Evolutionary conservation across 129 eudicot genomes (phyloP).

Genomic region (Flaveria brownii): DNA sequence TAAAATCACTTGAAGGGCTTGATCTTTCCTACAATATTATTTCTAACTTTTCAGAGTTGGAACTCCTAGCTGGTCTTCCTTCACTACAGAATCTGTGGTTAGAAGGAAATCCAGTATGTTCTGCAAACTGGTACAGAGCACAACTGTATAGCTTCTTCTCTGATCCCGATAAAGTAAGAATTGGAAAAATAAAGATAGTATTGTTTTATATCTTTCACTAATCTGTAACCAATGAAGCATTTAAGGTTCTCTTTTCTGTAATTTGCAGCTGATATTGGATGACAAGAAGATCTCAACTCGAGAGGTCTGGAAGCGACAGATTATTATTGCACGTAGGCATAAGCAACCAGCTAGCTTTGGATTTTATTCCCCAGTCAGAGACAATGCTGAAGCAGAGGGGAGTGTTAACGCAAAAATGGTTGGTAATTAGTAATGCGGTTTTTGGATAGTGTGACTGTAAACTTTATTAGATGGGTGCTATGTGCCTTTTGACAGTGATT

Average conservation of each 20-base stretch:
- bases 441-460: not conserved
- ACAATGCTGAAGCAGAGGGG: conserved; percentile 55
- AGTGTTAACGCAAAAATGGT: conserved; percentile 58
- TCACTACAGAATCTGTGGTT: conserved; percentile 71
- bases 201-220: not conserved
- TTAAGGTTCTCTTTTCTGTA: not conserved
- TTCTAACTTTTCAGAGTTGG: conserved; percentile 74
- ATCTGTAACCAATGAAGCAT: not conserved
- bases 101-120: conserved; percentile 91
- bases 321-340: conserved; percentile 78
- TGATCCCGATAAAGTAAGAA: conserved; percentile 66
- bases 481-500: not conserved
- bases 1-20: conserved; percentile 81
- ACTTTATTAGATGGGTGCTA: not conserved
- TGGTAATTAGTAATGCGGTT: conserved; percentile 21
- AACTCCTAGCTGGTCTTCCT: conserved; percentile 66
- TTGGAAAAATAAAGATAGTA: conserved; percentile 6
- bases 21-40: conserved; percentile 91
- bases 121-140: conserved; percentile 84
- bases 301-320: conserved; percentile 87
- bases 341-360: conserved; percentile 93
- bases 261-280: conserved; percentile 65
- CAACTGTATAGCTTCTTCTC: conserved; percentile 77
- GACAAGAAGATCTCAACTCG: conserved; percentile 61
- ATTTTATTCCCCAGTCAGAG: conserved; percentile 79